Evolutionary conservation across 2,329 filamentous ascomycete genomes (phyloP), one percentile per base, ranked within the genome.

Genomic region (Penicillium italicum): DNA sequence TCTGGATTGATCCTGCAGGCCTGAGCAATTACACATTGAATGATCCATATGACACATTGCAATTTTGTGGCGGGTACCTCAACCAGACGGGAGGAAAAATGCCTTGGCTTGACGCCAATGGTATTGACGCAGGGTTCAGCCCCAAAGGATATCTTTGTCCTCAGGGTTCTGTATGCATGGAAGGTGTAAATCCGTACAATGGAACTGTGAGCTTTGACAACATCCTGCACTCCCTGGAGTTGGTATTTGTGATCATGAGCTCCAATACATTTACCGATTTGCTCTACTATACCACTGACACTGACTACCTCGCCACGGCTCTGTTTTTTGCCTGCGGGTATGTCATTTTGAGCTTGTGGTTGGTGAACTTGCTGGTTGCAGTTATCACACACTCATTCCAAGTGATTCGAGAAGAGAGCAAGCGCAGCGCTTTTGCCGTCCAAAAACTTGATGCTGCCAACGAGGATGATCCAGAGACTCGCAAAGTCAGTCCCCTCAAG

Each of bases 341-440:
- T 69, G 86, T 99, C 67, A 90, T 99, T 61, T 84, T 99, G 80
- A 94, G 91, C 78, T 81, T 99, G 47, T 99, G 94, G 94, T 83
- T 99, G 67, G 91, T 95, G 61, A 97, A 97, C 72, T 83, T 99
- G 75, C 74, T 88, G 44, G 96, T 99, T 68, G 94, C 94, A 3
- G 94, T 99, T 66, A 99, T 99, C 70, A 99, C 94, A 0, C 96
- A 94, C 5, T 97, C 93, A 1, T 99, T 99, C 69, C 94, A 99
- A 71, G 90, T 99, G 62, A 99, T 99, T 65, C 85, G 94, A 61
- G 95, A 99, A 77, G 94, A 99, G 72, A 96, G 91, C 75, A 92
- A 89, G 73, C 86, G 88, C 31, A 97, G 92, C 76, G 94, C 95
- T 3, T 99, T 99, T 72, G 92, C 91, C 5, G 85, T 85, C 12